These are phyloP conservation scores for Phyllosticta citribraziliensis DNA, from an alignment of 2,329 filamentous ascomycete genomes.

Conservation along the genomic window DNA sequence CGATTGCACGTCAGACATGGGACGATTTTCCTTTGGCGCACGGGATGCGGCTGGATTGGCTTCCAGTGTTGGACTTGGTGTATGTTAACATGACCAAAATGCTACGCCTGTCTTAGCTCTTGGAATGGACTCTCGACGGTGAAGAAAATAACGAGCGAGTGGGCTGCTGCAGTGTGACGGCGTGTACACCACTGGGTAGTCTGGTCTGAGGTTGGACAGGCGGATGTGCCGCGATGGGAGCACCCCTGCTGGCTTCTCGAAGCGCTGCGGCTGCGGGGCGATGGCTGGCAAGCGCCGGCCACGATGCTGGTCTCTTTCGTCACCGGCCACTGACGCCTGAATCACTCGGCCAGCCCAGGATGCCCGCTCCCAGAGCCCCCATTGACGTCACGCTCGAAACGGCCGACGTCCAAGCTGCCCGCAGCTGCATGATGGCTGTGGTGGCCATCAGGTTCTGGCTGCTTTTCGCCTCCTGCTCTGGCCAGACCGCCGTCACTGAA, in stretches of 20 bases:
- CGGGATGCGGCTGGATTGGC: background rate
- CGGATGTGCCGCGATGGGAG: background rate
- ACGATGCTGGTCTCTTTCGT: background rate
- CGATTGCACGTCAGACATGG: background rate
- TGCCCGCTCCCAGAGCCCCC: background rate
- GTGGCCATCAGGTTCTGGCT: background rate
- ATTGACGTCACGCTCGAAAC: background rate
- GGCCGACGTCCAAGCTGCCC: background rate
- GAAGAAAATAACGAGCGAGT: background rate
- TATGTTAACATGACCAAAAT: background rate
- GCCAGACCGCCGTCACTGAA: background rate
- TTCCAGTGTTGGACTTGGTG: background rate
- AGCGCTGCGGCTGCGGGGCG: background rate
- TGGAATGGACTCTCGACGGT: background rate
- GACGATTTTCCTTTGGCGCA: background rate
- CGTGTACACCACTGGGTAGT: background rate
- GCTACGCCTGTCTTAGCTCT: background rate
- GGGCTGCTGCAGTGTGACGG: background rate
- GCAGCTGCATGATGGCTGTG: background rate
- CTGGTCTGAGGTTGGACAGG: background rate
- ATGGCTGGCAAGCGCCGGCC: background rate
- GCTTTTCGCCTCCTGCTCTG: background rate
- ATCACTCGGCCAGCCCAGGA: background rate
- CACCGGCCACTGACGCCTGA: background rate
- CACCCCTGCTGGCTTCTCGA: background rate